These are phyloP conservation scores for Starmerella bombicola DNA, from an alignment of 805 yeast genomes.

Conservation along the genomic window DNA sequence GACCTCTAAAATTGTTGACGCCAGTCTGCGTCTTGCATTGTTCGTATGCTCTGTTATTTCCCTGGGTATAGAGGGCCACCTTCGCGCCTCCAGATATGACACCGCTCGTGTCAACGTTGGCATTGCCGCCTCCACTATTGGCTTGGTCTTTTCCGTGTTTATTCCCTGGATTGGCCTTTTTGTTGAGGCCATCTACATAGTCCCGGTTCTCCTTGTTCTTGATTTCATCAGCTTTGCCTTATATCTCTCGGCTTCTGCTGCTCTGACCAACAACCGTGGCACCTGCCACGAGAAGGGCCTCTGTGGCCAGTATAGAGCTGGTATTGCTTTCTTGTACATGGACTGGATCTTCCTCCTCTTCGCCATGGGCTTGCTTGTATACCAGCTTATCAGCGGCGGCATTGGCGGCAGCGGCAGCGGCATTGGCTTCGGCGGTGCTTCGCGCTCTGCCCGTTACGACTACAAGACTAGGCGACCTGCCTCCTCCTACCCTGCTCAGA, in stretches of 20 bases:
- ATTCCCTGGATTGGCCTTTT: slow-evolving; percentile 6
- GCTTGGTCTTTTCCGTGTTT: slow-evolving; percentile 13
- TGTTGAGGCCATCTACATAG: slow-evolving; percentile 2
- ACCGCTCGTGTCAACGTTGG: slow-evolving; percentile 17
- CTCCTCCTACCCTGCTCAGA: background rate
- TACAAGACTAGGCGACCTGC: background rate
- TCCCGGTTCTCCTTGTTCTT: slow-evolving; percentile 3
- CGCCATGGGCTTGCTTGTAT: slow-evolving; percentile 11
- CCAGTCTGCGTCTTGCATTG: slow-evolving; percentile 49
- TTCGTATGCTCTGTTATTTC: slow-evolving; percentile 63
- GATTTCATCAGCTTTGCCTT: slow-evolving; percentile 19
- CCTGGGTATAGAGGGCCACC: slow-evolving; percentile 60
- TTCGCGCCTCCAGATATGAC: slow-evolving; percentile 9
- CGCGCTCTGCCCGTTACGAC: slow-evolving; percentile 2
- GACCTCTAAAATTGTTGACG: slow-evolving; percentile 2
- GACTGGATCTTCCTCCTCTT: slow-evolving; percentile 17
- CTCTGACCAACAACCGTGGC: slow-evolving; percentile 10
- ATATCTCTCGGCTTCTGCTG: slow-evolving; percentile 14
- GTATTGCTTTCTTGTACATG: slow-evolving; percentile 19
- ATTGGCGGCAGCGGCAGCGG: slow-evolving; percentile 1
- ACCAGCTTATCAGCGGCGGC: slow-evolving; percentile 8
- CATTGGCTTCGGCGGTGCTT: slow-evolving; percentile 4
- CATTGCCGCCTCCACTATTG: slow-evolving; percentile 14
- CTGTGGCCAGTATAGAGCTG: slow-evolving; percentile 16
- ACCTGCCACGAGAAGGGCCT: slow-evolving; percentile 16